Evolutionary conservation across 2,329 filamentous ascomycete genomes (phyloP).

Genomic region (Fusarium vanettenii): DNA sequence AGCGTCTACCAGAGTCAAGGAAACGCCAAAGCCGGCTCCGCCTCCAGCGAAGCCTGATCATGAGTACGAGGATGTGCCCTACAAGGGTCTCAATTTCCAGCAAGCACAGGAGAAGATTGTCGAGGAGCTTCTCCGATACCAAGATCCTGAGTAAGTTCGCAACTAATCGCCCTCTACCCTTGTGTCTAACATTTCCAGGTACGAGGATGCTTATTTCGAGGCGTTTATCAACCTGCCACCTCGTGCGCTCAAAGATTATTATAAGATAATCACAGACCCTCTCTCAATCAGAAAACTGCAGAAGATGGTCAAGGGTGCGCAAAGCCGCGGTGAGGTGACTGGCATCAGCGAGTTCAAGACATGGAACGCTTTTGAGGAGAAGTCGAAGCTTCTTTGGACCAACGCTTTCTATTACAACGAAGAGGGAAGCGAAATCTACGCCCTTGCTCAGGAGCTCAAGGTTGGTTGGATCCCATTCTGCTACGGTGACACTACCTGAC

Average conservation of each 20-base stretch:
- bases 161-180: neutral
- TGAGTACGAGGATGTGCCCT: constrained; percentile 68
- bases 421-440: constrained; percentile 86
- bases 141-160: constrained; percentile 70
- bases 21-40: constrained; percentile 50
- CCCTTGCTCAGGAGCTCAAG: constrained; percentile 82
- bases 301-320: constrained; percentile 79
- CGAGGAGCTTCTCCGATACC: constrained; percentile 76
- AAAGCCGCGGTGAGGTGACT: constrained; percentile 74
- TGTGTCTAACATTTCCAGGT: constrained; percentile 56
- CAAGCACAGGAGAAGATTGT: constrained; percentile 89
- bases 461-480: constrained; percentile 54
- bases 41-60: constrained; percentile 60
- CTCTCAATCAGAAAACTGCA: constrained; percentile 82
- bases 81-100: constrained; percentile 81
- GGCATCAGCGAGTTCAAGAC: constrained; percentile 77
- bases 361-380: constrained; percentile 85
- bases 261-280: constrained; percentile 83
- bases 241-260: constrained; percentile 84
- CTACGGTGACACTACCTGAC: constrained; percentile 19
- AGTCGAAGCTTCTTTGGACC: constrained; percentile 83
- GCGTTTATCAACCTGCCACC: constrained; percentile 84
- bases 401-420: constrained; percentile 94
- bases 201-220: constrained; percentile 76
- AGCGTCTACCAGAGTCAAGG: constrained; percentile 45